Base-by-base conservation (phyloP, 495 filamentous ascomycete genomes). In the Xylaria grammica region DNA sequence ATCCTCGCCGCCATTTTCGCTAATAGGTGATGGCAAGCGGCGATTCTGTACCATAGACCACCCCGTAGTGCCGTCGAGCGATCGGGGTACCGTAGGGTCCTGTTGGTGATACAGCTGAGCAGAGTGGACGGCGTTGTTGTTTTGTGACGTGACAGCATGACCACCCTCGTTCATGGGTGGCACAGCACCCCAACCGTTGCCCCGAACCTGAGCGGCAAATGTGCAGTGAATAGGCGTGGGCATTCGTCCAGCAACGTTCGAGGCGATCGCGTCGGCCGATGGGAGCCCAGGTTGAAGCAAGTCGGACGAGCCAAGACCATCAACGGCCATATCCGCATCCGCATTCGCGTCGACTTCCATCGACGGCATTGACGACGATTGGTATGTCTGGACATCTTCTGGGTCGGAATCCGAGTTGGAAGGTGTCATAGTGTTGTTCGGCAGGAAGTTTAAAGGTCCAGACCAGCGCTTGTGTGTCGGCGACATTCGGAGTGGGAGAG, bases 11-110 rank as follows among this genome's bases (percentile, higher is more conserved):
- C 85, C 89, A 60, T 81, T 84, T 66, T 93, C 90, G 59, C 85
- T 89, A 62, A 91, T 88, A 5, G 90, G 90, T 26, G 88, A 91
- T 3, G 89, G 90, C 8, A 91, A 81, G 38, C 86, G 84, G 19
- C 85, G 79, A 62, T 76, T 81, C 51, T 84, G 78, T 4, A 80
- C 76, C 71, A 77, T 71, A 55, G 69, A 75, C 72, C 81, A 81
- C 66, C 83, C 80, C 6, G 72, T 71, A 4, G 75, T 66, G 66
- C 77, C 75, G 27, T 79, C 76, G 29, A 78, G 72, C 15, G 69
- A 78, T 6, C 74, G 65, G 6, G 67, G 69, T 11, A 76, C 67
- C 46, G 69, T 76, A 51, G 73, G 69, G 42, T 69, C 73, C 7
- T 72, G 72, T 22, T 27, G 58, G 57, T 40, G 56, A 57, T 60